Base-by-base conservation (phyloP, 2,329 filamentous ascomycete genomes). In the Epichloe brachyelytri region DNA sequence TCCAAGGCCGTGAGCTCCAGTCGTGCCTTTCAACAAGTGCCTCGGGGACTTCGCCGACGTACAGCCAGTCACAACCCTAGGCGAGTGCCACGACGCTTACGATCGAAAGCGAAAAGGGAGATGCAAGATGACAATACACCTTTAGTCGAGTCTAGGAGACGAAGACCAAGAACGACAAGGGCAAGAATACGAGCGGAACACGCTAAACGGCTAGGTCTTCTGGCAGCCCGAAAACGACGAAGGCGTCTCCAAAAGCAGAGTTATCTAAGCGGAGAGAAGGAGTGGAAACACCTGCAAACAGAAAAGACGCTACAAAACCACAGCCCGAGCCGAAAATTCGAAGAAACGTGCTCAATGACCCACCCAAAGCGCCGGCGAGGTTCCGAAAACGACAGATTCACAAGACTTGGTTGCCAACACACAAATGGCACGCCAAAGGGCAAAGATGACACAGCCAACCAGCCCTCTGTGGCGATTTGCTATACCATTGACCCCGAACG, bases 1-100 rank as follows among this genome's bases (percentile, higher is more conserved):
- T 85, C 87, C 45, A 90, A 86, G 65, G 68, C 69, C 5, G 70
- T 72, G 39, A 70, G 73, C 50, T 72, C 78, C 43, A 82, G 80
- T 52, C 78, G 91, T 48, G 90, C 91, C 14, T 97, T 97, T 62
- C 93, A 98, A 66, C 80, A 88, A 58, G 86, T 98, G 5, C 93
- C 93, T 1, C 80, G 88, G 58, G 82, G 84, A 47, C 71, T 98
- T 77, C 77, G 93, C 57, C 77, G 93, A 56, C 78, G 93, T 59
- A 95, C 91, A 0, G 93, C 91, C 19, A 95, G 89, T 65, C 93
- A 98, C 69, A 96, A 98, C 76, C 86, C 86, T 37, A 95, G 91
- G 69, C 80, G 85, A 55, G 84, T 98, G 15, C 93, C 93, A 2
- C 85, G 83, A 62, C 74, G 88, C 55, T 69, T 97, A 61, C 78